phyloP scores from a whole-genome alignment of 805 yeast species.

The Nematodospora valgi region DNA sequence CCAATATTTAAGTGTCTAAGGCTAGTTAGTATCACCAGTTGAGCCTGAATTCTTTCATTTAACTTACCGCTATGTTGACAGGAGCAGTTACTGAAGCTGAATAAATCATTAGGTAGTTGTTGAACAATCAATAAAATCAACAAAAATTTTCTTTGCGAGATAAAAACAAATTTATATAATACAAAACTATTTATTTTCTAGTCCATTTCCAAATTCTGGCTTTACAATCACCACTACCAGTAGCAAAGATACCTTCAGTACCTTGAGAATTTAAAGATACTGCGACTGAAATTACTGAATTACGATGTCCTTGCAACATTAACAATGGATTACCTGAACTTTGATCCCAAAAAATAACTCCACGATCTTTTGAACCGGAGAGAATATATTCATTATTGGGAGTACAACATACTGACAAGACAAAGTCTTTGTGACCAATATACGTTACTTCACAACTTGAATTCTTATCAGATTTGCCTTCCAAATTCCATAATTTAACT shows the following conservation, averaged over 20 bases:
- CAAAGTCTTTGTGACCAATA: conserved; percentile 95
- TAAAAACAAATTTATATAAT: neutral
- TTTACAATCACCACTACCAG: conserved; percentile 96
- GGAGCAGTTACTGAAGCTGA: conserved; percentile 92
- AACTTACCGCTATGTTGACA: conserved; percentile 82
- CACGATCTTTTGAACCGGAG: conserved; percentile 95
- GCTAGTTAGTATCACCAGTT: neutral
- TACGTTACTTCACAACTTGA: conserved; percentile 85
- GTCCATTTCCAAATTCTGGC: conserved; percentile 96
- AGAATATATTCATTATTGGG: conserved; percentile 89
- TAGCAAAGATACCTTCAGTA: conserved; percentile 83
- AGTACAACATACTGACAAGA: conserved; percentile 87
- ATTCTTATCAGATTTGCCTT: conserved; percentile 44
- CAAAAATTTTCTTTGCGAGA: conserved; percentile 3
- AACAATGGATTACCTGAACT: conserved; percentile 84
- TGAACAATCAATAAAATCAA: conserved; percentile 2
- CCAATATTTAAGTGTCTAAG: conserved; percentile 91
- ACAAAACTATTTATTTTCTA: conserved; percentile 26
- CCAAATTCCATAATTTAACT: conserved; percentile 92
- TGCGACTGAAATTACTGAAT: conserved; percentile 91
- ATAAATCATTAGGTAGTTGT: conserved; percentile 30
- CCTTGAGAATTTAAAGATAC: conserved; percentile 78
- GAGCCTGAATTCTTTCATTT: conserved; percentile 1
- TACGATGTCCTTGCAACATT: conserved; percentile 96
- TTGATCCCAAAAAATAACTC: conserved; percentile 96